A percentile compares a stretch with the other conserved stretches of the same genome.
These are phyloP conservation scores for Suillus brevipes DNA, from an alignment of 768 basidiomycete genomes.

Conservation along the genomic window DNA sequence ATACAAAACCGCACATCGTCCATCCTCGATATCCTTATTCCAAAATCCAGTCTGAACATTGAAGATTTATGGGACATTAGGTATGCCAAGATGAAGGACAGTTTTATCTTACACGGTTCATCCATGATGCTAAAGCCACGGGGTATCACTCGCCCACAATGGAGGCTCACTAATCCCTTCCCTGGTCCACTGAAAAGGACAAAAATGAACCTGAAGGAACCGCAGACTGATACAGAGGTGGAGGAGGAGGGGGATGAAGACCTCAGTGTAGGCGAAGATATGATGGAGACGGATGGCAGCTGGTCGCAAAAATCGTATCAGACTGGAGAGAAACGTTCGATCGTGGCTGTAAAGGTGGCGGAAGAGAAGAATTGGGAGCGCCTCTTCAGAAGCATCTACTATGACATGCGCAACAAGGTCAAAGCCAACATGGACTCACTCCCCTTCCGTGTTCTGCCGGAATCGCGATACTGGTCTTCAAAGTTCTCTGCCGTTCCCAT, in stretches of 20 bases:
- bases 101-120: not conserved
- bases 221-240: not conserved
- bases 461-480: not conserved
- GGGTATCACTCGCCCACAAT: not conserved
- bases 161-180: not conserved
- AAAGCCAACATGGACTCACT: not conserved
- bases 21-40: not conserved
- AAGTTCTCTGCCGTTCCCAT: not conserved
- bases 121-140: not conserved
- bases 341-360: not conserved
- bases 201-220: not conserved
- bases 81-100: not conserved
- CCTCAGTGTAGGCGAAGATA: not conserved
- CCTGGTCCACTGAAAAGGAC: not conserved
- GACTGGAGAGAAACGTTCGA: no score
- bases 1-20: not conserved
- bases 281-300: not conserved
- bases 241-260: not conserved
- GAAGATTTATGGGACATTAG: not conserved
- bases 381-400: not conserved
- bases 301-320: not conserved
- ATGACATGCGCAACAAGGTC: not conserved
- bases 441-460: not conserved
- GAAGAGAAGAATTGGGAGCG: not conserved
- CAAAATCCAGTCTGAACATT: accelerated